These are phyloP conservation scores for Starmerella roubikii DNA, from an alignment of 805 yeast genomes.

Conservation along the genomic window DNA sequence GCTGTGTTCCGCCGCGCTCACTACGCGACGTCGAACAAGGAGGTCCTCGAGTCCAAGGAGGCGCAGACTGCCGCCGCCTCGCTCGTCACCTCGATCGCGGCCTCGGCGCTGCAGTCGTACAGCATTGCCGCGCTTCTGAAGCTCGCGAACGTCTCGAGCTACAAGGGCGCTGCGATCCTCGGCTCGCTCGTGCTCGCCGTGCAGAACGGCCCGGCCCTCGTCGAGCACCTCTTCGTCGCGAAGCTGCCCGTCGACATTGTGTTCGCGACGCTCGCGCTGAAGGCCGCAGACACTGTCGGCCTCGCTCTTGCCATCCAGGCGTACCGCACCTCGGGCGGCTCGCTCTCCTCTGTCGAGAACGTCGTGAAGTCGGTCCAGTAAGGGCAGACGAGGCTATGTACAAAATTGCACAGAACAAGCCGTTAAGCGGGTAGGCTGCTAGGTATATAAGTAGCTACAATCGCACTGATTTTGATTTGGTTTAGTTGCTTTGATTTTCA, in stretches of 20 bases:
- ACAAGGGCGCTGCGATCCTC: conserved; percentile 30
- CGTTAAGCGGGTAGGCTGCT: no score
- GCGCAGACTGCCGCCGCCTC: conserved; percentile 28
- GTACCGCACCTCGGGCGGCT: conserved; percentile 9
- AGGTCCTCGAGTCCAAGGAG: conserved; percentile 27
- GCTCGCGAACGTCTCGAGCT: conserved; percentile 28
- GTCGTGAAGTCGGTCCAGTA: no score
- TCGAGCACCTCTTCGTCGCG: conserved; percentile 26
- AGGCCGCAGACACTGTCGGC: conserved; percentile 32
- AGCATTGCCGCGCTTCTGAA: conserved; percentile 30
- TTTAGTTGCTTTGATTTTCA: no score
- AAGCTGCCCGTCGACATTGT: conserved; percentile 27
- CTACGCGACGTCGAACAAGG: conserved; percentile 25
- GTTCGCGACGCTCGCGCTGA: conserved; percentile 23
- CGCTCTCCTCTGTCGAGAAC: no score
- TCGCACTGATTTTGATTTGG: no score
- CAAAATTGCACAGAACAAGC: no score
- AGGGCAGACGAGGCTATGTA: no score
- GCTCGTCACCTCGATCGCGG: conserved; percentile 25
- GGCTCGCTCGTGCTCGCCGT: conserved; percentile 30
- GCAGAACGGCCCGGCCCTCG: conserved; percentile 26
- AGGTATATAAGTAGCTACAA: no score
- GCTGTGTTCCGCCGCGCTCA: conserved; percentile 29
- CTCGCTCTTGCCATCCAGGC: conserved; percentile 26
- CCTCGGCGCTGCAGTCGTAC: conserved; percentile 30